Evolutionary conservation across 768 basidiomycete genomes (phyloP), one percentile per base, ranked within the genome.

Genomic region (Suillus occidentalis): DNA sequence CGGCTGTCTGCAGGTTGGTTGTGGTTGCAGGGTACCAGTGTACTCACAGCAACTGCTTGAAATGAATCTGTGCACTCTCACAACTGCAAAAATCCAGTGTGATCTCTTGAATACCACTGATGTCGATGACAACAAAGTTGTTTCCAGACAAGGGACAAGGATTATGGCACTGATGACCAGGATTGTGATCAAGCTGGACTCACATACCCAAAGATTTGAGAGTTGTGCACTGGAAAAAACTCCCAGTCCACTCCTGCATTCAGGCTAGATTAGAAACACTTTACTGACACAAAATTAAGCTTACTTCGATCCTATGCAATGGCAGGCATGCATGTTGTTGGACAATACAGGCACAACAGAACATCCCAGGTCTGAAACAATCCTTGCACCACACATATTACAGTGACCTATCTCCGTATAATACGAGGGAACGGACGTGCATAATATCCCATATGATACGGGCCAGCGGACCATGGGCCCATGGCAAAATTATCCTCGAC

Each of bases 1-100:
- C 72, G 0, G 72, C 77, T 0, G 78, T 76, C 20, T 69, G 64
- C 0, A 78, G 80, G 13, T 70, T 63, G 0, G 43, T 31, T 1
- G 63, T 47, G 0, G 78, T 78, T 0, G 76, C 71, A 0, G 80
- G 80, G 42, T 69, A 81, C 49, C 73, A 66, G 0, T 72, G 65
- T 1, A 57, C 37, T 40, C 75, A 73, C 1, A 81, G 72, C 8
- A 82, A 72, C 62, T 82, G 78, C 14, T 56, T 65, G 45, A 62
- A 52, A 14, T 34, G 55, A 22, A 61, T 40, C 10, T 66, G 52
- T 9, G 62, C 64, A 1, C n/a, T 53, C n/a, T 67, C 65, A 34
- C 73, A 74, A 0, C 62, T 58, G 22, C 73, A 75, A 55, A 70
- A 74, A 31, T 66, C 63, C 10, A 73, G 40, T 37, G 36, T 45